Conservation (phyloP, 2,329 filamentous ascomycete genomes). For the Xylaria hypoxylon region DNA sequence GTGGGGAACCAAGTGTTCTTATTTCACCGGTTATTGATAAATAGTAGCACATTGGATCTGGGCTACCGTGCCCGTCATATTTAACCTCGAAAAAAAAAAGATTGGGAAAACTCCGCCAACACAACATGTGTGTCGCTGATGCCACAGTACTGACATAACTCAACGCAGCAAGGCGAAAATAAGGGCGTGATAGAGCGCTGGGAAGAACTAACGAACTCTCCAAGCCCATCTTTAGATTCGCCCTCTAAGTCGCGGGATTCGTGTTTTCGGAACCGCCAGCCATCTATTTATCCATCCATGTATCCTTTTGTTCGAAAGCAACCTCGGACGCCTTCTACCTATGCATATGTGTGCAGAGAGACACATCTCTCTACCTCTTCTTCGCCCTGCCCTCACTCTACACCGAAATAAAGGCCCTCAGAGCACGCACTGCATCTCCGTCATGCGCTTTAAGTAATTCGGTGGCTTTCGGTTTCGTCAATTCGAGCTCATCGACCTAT, state of each 20-base stretch:
- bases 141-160: not conserved
- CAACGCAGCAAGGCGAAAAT: not conserved
- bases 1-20: not conserved
- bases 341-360: constrained; percentile 25
- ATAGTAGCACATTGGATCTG: not conserved
- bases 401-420: constrained; percentile 65
- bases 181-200: not conserved
- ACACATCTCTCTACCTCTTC: not conserved
- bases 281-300: not conserved
- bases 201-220: not conserved
- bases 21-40: not conserved
- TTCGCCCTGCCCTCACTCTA: constrained; percentile 18
- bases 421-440: constrained; percentile 74
- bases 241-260: not conserved
- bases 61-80: not conserved
- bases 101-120: not conserved
- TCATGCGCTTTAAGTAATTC: constrained; percentile 79
- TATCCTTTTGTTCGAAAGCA: constrained; percentile 20
- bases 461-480: constrained; percentile 77
- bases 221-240: not conserved
- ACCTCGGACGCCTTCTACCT: constrained; percentile 31
- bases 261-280: not conserved
- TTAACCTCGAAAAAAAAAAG: not conserved
- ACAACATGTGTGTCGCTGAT: not conserved
- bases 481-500: constrained; percentile 76